These are phyloP conservation scores for Phalaenopsis aphrodite DNA, from an alignment of 106 monocot genomes.

Conservation along the genomic window DNA sequence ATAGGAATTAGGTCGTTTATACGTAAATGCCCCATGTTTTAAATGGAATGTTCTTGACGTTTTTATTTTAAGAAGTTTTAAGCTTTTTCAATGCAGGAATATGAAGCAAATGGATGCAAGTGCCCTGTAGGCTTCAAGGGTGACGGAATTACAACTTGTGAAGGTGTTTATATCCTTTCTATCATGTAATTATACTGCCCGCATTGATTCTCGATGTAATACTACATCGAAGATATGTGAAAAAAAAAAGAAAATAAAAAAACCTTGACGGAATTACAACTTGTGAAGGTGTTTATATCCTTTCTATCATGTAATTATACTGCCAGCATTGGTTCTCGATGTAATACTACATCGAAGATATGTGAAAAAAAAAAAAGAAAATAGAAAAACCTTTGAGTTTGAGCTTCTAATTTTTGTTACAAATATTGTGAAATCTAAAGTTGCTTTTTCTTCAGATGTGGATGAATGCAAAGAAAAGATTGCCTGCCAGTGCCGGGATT, in stretches of 20 bases:
- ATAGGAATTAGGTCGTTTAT: too few relatives aligned
- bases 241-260: not conserved
- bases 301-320: not conserved
- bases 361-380: too few relatives aligned
- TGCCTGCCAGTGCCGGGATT: conserved; percentile 76
- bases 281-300: conserved; percentile 4
- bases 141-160: conserved; percentile 23
- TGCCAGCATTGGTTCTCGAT: not conserved
- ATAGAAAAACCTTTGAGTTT: not conserved
- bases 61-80: not conserved
- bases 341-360: not conserved
- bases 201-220: not conserved
- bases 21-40: not conserved
- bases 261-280: conserved; percentile 18
- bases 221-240: not conserved
- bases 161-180: not conserved
- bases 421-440: not conserved
- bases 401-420: not conserved
- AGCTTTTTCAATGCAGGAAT: conserved; percentile 31
- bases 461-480: conserved; percentile 89
- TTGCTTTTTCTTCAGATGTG: conserved; percentile 42
- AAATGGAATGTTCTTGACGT: not conserved
- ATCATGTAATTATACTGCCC: not conserved
- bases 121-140: conserved; percentile 88
- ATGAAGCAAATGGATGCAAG: conserved; percentile 60